phyloP scores from a whole-genome alignment of 2,329 filamentous ascomycete genomes.

The Acephala macrosclerotiorum region DNA sequence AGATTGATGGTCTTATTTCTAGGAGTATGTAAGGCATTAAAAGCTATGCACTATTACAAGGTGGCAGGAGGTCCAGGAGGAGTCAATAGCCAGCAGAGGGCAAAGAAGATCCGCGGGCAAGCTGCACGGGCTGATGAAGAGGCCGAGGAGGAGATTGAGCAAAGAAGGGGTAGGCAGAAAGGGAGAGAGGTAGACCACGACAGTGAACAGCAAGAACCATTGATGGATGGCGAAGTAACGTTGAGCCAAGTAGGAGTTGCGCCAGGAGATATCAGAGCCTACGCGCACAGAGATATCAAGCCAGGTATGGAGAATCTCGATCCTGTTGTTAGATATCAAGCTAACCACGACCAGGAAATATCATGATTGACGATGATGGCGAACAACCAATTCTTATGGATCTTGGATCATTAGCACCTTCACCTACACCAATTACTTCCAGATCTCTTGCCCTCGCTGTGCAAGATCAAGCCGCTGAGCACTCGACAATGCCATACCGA shows the following conservation, averaged over 20 bases:
- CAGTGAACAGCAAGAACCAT: constrained; percentile 77
- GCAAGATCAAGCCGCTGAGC: constrained; percentile 93
- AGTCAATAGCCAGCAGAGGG: constrained; percentile 55
- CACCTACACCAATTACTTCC: constrained; percentile 88
- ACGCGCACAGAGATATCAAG: constrained; percentile 96
- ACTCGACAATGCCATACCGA: constrained; percentile 98
- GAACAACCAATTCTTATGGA: constrained; percentile 95
- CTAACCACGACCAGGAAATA: constrained; percentile 68
- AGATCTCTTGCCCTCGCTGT: constrained; percentile 89
- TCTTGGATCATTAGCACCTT: constrained; percentile 87
- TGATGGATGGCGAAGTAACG: constrained; percentile 82
- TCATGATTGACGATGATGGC: constrained; percentile 97
- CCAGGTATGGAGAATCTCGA: constrained; percentile 67
- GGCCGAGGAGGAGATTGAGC: constrained; percentile 46
- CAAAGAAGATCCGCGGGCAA: constrained; percentile 47
- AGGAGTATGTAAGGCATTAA: constrained; percentile 87
- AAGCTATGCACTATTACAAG: constrained; percentile 89
- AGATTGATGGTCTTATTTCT: constrained; percentile 89
- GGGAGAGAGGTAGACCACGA: constrained; percentile 63
- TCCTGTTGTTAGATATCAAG: neutral
- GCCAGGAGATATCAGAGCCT: constrained; percentile 76
- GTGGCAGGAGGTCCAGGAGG: constrained; percentile 66
- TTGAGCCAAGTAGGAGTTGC: constrained; percentile 71
- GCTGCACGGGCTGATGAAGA: constrained; percentile 50
- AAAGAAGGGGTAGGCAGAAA: constrained; percentile 51